Evolutionary conservation across 305 asterid genomes (phyloP).

Genomic region (Ilex paraguariensis): DNA sequence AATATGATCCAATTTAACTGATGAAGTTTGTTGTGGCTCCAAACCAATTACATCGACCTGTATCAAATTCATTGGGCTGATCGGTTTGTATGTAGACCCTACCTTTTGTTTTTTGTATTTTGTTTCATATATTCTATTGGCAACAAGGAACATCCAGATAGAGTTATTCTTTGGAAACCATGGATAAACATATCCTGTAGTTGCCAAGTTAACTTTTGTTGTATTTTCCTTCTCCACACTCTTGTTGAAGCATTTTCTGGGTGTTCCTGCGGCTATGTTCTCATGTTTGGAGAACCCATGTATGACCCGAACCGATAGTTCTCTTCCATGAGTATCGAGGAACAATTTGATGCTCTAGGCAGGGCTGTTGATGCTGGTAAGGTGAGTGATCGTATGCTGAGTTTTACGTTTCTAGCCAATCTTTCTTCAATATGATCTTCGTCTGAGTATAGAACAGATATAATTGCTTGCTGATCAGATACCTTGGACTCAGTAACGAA

Average conservation of each 20-base stretch:
- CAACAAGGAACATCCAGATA: no score
- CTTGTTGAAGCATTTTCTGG: no score
- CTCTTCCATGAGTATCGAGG: slow-evolving; percentile 59
- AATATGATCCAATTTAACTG: not conserved
- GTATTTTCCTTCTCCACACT: no score
- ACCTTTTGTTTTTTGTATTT: no score
- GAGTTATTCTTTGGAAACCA: no score
- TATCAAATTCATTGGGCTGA: slow-evolving; percentile 99
- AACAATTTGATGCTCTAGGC: slow-evolving; percentile 66
- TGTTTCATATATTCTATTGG: no score
- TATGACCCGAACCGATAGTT: slow-evolving; percentile 49
- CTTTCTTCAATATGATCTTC: not conserved
- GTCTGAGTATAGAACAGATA: slow-evolving; percentile 12
- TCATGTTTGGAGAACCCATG: slow-evolving; percentile 92
- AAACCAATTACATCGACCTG: slow-evolving; percentile 75
- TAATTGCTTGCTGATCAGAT: slow-evolving; percentile 55
- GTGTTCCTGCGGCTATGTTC: slow-evolving; percentile 61
- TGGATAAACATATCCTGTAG: no score
- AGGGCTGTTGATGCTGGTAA: slow-evolving; percentile 74
- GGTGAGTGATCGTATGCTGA: slow-evolving; percentile 44
- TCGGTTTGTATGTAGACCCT: slow-evolving; percentile 61
- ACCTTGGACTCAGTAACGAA: slow-evolving; percentile 85
- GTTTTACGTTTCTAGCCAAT: slow-evolving; percentile 3
- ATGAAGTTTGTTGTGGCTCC: slow-evolving; percentile 68
- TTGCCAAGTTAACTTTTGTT: no score